Base-by-base conservation (phyloP, 129 eudicot genomes). In the Helichrysum umbraculigerum region DNA sequence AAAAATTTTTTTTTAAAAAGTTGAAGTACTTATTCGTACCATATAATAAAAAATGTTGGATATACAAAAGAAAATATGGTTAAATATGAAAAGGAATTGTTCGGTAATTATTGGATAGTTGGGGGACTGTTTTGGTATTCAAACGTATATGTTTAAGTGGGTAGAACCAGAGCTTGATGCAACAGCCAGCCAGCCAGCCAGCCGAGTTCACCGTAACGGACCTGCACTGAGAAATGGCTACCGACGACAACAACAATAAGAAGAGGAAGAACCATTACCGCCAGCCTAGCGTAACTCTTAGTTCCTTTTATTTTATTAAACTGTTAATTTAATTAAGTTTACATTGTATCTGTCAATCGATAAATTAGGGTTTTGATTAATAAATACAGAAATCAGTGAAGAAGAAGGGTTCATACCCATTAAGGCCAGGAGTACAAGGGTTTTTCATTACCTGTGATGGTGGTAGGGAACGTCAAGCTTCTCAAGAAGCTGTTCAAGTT, bases 381-480 rank as follows among this genome's bases (percentile, higher is more conserved):
- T 4, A 30, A 57, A 9, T 72, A 6, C 88, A 94, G 98, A 94
- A 81, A 79, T 67, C 96, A 68, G 97, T 82, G 81, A 94, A 91
- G 79, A 94, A 91, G 79, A 94, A 94, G 81, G 98, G 98, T 32
- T 79, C 83, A n/a, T 87, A 89, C 85, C 96, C 98, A 3, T 75
- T 94, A 63, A 77, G 82, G 4, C 98, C 98, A 44, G 98, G 98
- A 35, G 91, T 94, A 54, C 86, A 88, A 80, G 98, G 98, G 0
- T 94, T 94, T 76, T 94, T 91, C 56, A 94, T 94, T 17, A 94
- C 98, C 21, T 94, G 98, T 74, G 98, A 94, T 73, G 98, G 98
- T 78, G 98, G 98, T 5, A 89, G 93, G 72, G 98, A 94, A 72
- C 89, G 82, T 58, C 97, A 94, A 70, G 98, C 97, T 42, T 75